These are phyloP conservation scores for Epichloe gansuensis DNA, from an alignment of 2,329 filamentous ascomycete genomes.

Conservation along the genomic window DNA sequence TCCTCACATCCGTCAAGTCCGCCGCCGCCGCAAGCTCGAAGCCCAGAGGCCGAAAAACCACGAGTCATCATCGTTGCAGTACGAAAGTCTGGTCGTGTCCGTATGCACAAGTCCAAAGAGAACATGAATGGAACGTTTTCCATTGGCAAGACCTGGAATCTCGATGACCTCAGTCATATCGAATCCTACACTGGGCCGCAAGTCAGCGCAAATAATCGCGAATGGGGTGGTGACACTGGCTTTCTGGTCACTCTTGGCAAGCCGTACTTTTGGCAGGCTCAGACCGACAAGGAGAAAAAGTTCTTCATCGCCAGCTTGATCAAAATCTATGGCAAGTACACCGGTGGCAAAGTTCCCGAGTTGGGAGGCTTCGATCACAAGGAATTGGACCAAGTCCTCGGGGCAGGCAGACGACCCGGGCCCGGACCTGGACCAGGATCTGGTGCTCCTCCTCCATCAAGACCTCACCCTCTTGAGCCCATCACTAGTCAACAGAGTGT, in stretches of 20 bases:
- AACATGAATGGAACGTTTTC: constrained; percentile 90
- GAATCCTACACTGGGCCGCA: constrained; percentile 62
- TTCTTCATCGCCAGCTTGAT: constrained; percentile 95
- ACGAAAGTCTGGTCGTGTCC: constrained; percentile 79
- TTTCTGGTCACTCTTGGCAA: constrained; percentile 85
- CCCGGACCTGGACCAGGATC: constrained; percentile 15
- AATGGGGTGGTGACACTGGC: constrained; percentile 73
- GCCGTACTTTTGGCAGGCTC: constrained; percentile 93
- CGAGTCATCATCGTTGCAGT: constrained; percentile 90
- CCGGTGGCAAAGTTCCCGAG: constrained; percentile 67
- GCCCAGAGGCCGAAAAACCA: constrained; percentile 65
- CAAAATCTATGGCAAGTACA: constrained; percentile 96
- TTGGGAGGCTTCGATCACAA: constrained; percentile 70
- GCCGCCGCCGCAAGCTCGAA: constrained; percentile 63
- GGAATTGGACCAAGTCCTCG: constrained; percentile 65
- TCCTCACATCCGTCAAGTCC: constrained; percentile 69
- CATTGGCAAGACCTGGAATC: constrained; percentile 95
- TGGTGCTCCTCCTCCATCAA: constrained; percentile 7
- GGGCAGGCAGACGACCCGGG: constrained; percentile 33
- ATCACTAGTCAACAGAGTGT: constrained; percentile 10
- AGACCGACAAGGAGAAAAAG: constrained; percentile 90
- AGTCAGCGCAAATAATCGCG: constrained; percentile 44
- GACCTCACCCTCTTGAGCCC: constrained; percentile 17
- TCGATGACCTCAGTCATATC: constrained; percentile 76
- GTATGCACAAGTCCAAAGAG: constrained; percentile 93